These are phyloP conservation scores for Mucor irregularis DNA, from an alignment of 371 early-diverging fungal species.

Conservation along the genomic window DNA sequence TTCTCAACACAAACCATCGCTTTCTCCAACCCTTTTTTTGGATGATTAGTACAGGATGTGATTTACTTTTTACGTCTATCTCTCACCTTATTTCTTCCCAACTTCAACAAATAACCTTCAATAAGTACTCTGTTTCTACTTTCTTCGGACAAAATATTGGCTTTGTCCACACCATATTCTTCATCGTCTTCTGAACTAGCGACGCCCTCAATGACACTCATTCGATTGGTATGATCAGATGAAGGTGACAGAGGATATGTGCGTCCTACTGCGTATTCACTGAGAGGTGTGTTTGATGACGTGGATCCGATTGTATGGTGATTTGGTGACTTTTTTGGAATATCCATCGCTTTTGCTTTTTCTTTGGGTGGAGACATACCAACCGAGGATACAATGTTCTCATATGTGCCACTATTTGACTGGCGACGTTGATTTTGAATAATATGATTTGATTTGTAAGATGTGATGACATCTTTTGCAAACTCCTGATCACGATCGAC, in stretches of 20 bases:
- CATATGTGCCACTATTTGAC: constrained; percentile 9
- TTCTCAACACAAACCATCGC: constrained; percentile 83
- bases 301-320: too few relatives aligned
- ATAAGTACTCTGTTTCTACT: constrained; percentile 55
- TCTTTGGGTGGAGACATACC: constrained; percentile 1
- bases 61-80: too few relatives aligned
- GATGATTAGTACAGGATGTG: too few relatives aligned
- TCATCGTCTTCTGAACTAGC: constrained; percentile 56
- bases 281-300: constrained; percentile 11
- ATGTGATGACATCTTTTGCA: constrained; percentile 43
- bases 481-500: constrained; percentile 50
- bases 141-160: constrained; percentile 41
- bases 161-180: constrained; percentile 33
- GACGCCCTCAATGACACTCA: constrained; percentile 36
- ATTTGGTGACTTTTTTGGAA: constrained; percentile 10
- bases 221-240: constrained; percentile 32
- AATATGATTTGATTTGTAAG: constrained; percentile 37
- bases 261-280: constrained; percentile 34
- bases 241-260: constrained; percentile 46
- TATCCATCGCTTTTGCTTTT: constrained; percentile 14
- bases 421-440: constrained; percentile 21
- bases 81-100: constrained; percentile 70
- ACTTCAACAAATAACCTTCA: constrained; percentile 73
- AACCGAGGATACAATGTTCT: neutral
- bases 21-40: constrained; percentile 72